Conservation (phyloP, 2,329 filamentous ascomycete genomes). For the Aspergillus sp. region DNA sequence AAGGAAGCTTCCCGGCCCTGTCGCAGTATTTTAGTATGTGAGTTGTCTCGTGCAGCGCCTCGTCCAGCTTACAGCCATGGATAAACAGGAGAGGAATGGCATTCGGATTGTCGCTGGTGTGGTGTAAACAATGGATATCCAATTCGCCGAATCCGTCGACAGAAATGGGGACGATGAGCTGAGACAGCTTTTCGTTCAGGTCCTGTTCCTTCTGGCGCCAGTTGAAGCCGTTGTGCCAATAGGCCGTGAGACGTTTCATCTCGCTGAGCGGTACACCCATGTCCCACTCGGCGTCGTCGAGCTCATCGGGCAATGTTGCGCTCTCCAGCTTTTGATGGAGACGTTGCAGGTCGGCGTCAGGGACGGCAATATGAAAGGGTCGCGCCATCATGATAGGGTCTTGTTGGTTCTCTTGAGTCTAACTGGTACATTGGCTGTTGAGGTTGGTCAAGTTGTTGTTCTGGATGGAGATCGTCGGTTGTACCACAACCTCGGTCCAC, state of each 20-base stretch:
- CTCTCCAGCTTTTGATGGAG: conserved; percentile 56
- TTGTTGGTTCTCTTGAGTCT: not conserved
- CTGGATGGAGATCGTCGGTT: not conserved
- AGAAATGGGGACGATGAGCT: conserved; percentile 54
- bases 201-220: conserved; percentile 60
- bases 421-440: too few relatives aligned
- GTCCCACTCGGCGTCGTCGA: conserved; percentile 52
- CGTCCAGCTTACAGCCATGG: conserved; percentile 55
- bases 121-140: conserved; percentile 64
- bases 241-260: conserved; percentile 52
- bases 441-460: not conserved
- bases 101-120: conserved; percentile 48
- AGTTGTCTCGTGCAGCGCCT: not conserved
- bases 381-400: not conserved
- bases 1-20: conserved; percentile 64
- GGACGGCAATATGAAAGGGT: conserved; percentile 51
- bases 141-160: conserved; percentile 60
- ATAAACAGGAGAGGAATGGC: conserved; percentile 65
- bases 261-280: conserved; percentile 61
- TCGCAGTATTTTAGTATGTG: not conserved
- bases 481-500: conserved; percentile 2
- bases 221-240: conserved; percentile 58
- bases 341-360: conserved; percentile 51
- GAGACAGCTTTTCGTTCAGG: conserved; percentile 57
- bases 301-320: conserved; percentile 57